Evolutionary conservation across 768 basidiomycete genomes (phyloP), one percentile per base, ranked within the genome.

Genomic region (Pholiota conissans): DNA sequence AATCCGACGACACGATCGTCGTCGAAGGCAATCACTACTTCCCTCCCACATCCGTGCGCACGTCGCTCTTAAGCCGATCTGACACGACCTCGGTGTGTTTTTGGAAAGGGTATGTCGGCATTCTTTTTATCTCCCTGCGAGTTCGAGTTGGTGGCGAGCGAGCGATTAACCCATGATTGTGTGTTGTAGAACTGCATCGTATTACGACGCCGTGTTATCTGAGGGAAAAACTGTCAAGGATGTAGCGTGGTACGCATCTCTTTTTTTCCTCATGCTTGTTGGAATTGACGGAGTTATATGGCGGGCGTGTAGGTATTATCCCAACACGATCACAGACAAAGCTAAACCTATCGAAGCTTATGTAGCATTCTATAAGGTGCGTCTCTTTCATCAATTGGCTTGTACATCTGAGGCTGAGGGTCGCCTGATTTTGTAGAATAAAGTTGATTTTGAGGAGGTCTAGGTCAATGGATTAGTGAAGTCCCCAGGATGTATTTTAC

Each of bases 281-380:
- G 11, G 18, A 3, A 39, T 46, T 4, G 6, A 30, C 8, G 20
- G 16, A 22, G 13, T 32, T 26, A 16, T 14, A 35, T 39, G 14
- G 10, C 13, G n/a, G 28, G 18, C 8, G n/a, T 14, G 13, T 32
- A 89, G 89, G 88, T 87, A 85, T 64, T 91, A 91, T 64, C 82
- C 87, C 0, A 52, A 76, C 1, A 73, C 86, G 0, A 74, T 68
- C 28, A 81, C 76, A 26, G 73, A 80, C 3, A 80, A 78, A 59
- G 90, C 89, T 0, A 75, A 81, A 48, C 66, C 80, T 5, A 88
- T 92, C 65, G 79, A 87, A 68, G 77, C 77, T 9, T 84, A 85
- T 65, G 76, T 91, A 20, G 91, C 90, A 0, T 91, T 93, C 67
- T 89, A 93, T 77, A 90, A 90, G 80, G 89, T 84, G n/a, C 8